Base-by-base conservation (phyloP, 2,329 filamentous ascomycete genomes). In the Cytospora chrysosperma region DNA sequence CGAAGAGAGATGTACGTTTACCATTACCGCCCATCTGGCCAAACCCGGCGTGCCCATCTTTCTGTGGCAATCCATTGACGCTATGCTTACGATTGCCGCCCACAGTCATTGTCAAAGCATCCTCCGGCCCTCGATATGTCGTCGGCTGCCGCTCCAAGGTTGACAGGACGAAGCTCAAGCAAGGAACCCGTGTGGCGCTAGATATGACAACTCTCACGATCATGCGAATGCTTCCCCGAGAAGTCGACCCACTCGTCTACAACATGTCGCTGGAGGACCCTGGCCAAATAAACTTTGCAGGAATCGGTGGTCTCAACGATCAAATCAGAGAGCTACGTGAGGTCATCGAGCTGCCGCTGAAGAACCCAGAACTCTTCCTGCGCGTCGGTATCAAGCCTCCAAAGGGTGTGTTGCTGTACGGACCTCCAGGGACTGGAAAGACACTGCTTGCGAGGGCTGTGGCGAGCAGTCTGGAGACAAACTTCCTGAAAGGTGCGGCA, bases 131-230 rank as follows among this genome's bases (percentile, higher is more conserved):
- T 65, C 87, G 95, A 81, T 99, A 99, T 79, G 96, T 99, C 65
- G 95, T 99, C 71, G 95, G 95, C 64, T 99, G 95, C 82, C 89
- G 95, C 73, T 97, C 93, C 67, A 99, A 99, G 80, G 95, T 99
- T 73, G 95, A 99, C 82, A 97, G 96, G 81, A 82, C 84, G 67
- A 98, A 97, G 83, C 82, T 99, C 75, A 99, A 98, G 85, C 95
- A 99, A 79, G 96, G 96, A 72, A 97, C 94, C 30, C 92, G 95
- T 73, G 95, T 99, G 61, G 94, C 95, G 37, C 88, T 99, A 65
- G 95, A 99, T 74, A 99, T 99, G 95, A 99, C 95, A 58, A 99
- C 95, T 24, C 90, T 99, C 70, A 99, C 95, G 66, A 99, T 99
- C 78, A 99, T 99, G 95, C 92, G 95, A 73, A 99, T 99, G 95